Conservation (phyloP, 1,284 basidiomycete species). For the Ustanciosporium gigantosporum region DNA sequence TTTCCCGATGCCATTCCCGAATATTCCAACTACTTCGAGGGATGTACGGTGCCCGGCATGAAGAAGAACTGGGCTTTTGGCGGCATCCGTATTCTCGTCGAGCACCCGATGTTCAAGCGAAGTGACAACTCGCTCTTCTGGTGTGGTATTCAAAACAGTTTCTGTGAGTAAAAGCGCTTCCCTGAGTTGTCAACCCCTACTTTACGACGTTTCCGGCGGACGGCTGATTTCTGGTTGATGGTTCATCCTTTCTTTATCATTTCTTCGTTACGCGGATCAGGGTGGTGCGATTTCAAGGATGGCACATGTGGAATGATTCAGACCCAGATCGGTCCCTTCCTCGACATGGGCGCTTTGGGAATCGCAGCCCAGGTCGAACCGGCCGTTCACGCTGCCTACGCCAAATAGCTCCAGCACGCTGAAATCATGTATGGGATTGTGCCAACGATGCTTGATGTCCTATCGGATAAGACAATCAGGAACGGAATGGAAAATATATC, state of each 20-base stretch:
- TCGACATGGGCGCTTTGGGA: slow-evolving; percentile 25
- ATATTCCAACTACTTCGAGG: slow-evolving; percentile 23
- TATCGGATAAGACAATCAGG: no score
- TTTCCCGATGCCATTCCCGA: slow-evolving; percentile 22
- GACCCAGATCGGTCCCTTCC: slow-evolving; percentile 29
- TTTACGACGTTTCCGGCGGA: neutral
- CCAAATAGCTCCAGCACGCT: neutral
- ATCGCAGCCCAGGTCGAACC: slow-evolving; percentile 24
- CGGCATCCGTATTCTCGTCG: slow-evolving; percentile 17
- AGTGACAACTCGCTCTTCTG: slow-evolving; percentile 25
- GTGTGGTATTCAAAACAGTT: slow-evolving; percentile 39
- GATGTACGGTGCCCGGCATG: slow-evolving; percentile 19
- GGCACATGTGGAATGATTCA: slow-evolving; percentile 38
- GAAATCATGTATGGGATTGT: no score
- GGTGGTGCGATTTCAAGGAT: slow-evolving; percentile 28
- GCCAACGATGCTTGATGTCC: no score
- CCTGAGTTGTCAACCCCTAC: neutral
- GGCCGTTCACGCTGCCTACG: slow-evolving; percentile 23
- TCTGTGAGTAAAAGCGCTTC: no score
- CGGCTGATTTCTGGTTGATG: neutral
- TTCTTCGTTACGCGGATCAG: no score
- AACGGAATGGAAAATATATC: no score
- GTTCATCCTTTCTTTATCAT: neutral
- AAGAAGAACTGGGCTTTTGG: slow-evolving; percentile 36
- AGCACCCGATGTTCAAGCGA: slow-evolving; percentile 22